phyloP scores from a whole-genome alignment of 2,329 filamentous ascomycete species.

The Colletotrichum chrysophilum region DNA sequence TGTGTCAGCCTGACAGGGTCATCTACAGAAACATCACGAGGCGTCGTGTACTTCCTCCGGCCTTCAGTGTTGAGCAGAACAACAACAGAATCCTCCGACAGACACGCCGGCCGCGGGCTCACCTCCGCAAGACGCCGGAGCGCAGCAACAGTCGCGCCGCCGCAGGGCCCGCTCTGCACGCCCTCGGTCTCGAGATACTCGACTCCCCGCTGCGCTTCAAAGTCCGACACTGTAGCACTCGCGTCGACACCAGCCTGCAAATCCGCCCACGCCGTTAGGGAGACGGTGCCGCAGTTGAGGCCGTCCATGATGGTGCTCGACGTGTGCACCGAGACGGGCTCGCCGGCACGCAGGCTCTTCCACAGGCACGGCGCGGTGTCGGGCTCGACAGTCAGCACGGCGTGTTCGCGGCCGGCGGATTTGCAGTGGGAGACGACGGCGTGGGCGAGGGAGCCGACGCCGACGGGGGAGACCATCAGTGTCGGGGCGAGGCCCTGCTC shows the following conservation, averaged over 20 bases:
- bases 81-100: conserved; percentile 58
- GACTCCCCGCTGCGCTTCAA: conserved; percentile 65
- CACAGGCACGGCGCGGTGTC: conserved; percentile 66
- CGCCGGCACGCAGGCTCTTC: conserved; percentile 54
- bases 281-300: conserved; percentile 75
- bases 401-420: conserved; percentile 29
- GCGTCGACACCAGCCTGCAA: conserved; percentile 64
- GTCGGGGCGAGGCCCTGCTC: conserved; percentile 38
- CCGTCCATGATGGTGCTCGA: conserved; percentile 74
- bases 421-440: conserved; percentile 73
- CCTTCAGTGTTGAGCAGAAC: conserved; percentile 74
- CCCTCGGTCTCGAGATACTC: conserved; percentile 52
- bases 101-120: conserved; percentile 32
- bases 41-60: conserved; percentile 54
- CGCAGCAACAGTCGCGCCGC: conserved; percentile 62
- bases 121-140: conserved; percentile 49
- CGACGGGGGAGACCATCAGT: conserved; percentile 68
- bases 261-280: conserved; percentile 67
- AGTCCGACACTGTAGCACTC: conserved; percentile 64
- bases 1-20: conserved; percentile 48
- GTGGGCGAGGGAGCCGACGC: conserved; percentile 76
- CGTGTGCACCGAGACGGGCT: conserved; percentile 56
- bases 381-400: conserved; percentile 73
- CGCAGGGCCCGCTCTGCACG: conserved; percentile 66
- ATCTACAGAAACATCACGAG: conserved; percentile 43